Percentiles rank a stretch among this genome's conserved stretches.
Conservation (phyloP, 2,329 filamentous ascomycete species). For the Teratosphaeria destructans region DNA sequence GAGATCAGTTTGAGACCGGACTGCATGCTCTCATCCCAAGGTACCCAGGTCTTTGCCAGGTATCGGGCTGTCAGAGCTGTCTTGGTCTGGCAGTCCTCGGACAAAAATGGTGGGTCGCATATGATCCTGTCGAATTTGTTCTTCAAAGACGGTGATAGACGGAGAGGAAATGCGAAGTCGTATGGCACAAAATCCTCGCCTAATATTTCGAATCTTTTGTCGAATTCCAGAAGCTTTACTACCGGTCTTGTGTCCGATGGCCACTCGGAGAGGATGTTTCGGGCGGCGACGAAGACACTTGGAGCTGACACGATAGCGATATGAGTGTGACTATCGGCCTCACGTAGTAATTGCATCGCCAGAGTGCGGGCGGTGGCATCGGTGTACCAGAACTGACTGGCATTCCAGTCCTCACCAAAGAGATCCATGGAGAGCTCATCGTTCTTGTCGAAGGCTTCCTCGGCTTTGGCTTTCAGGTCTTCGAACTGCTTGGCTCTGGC, state of each 20-base stretch:
- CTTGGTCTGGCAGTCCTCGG: conserved; percentile 72
- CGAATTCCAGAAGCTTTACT: conserved; percentile 61
- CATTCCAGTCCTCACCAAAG: conserved; percentile 74
- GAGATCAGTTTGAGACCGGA: conserved; percentile 43
- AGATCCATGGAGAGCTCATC: conserved; percentile 51
- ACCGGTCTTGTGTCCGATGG: conserved; percentile 39
- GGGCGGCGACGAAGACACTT: conserved; percentile 66
- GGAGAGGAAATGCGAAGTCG: conserved; percentile 60
- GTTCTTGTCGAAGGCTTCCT: conserved; percentile 39
- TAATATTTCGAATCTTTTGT: conserved; percentile 63
- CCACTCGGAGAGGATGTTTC: conserved; percentile 44
- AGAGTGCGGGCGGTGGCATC: conserved; percentile 58
- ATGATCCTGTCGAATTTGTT: conserved; percentile 59
- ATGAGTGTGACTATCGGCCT: conserved; percentile 44
- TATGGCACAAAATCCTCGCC: conserved; percentile 66
- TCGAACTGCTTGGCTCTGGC: conserved; percentile 56
- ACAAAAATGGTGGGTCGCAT: conserved; percentile 69
- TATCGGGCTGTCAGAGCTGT: conserved; percentile 66
- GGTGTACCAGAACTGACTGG: conserved; percentile 71
- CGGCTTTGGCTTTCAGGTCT: conserved; percentile 52
- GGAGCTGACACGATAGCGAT: conserved; percentile 66
- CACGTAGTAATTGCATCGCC: conserved; percentile 56
- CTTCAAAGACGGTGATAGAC: conserved; percentile 50
- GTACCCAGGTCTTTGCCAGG: conserved; percentile 48
- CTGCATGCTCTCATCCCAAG: neutral